phyloP scores from a whole-genome alignment of 345 rosid genomes.

The Gossypium rotundifolium region DNA sequence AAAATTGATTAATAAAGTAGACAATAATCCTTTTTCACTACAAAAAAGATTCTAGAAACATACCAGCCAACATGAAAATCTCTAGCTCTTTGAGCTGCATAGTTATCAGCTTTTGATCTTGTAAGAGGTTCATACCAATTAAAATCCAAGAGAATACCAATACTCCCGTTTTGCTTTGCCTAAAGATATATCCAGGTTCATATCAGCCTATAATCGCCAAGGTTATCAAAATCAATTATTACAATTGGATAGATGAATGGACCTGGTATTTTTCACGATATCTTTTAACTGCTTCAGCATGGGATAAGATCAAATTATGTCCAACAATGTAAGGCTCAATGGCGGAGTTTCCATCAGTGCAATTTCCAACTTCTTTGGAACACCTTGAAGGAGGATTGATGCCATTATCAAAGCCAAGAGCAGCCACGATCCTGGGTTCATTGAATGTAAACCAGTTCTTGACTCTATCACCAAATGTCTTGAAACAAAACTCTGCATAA shows the following conservation, averaged over 20 bases:
- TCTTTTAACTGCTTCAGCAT: constrained; percentile 51
- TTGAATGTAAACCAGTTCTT: constrained; percentile 70
- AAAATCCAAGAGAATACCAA: constrained; percentile 63
- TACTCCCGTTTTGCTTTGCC: constrained; percentile 48
- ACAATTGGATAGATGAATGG: background rate
- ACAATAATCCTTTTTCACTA: background rate
- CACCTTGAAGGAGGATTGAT: constrained; percentile 51
- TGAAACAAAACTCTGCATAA: constrained; percentile 65
- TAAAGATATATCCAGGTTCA: constrained; percentile 8
- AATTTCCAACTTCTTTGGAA: constrained; percentile 47
- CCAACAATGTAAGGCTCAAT: constrained; percentile 47
- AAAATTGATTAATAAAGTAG: background rate
- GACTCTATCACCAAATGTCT: constrained; percentile 52
- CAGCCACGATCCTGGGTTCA: constrained; percentile 56
- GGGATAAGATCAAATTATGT: constrained; percentile 47
- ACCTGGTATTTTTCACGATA: constrained; percentile 50
- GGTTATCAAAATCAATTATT: background rate
- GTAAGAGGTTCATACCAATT: constrained; percentile 63
- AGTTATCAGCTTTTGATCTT: constrained; percentile 39
- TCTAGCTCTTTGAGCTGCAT: constrained; percentile 67
- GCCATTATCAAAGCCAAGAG: constrained; percentile 54
- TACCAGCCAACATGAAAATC: constrained; percentile 78
- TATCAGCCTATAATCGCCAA: background rate
- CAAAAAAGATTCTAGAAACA: background rate
- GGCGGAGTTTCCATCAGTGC: constrained; percentile 38